phyloP scores from a whole-genome alignment of 1,139 yeast genomes.

The Candida albicans region DNA sequence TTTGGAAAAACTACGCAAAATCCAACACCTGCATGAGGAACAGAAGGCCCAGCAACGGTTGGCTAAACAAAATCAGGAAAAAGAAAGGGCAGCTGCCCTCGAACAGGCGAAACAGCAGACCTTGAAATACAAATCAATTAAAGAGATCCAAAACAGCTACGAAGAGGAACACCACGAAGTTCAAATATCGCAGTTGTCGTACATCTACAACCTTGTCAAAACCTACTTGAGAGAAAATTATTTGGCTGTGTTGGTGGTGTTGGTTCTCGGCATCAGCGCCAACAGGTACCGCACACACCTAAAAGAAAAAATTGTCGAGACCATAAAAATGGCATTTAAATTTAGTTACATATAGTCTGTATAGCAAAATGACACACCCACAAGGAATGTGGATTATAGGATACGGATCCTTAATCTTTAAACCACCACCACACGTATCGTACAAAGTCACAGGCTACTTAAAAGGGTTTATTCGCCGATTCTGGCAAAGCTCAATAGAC shows the following conservation, averaged over 20 bases:
- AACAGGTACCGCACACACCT: conserved; percentile 26
- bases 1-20: conserved; percentile 18
- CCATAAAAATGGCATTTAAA: conserved; percentile 47
- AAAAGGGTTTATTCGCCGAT: conserved; percentile 74
- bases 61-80: conserved; percentile 23
- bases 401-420: conserved; percentile 86
- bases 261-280: conserved; percentile 24
- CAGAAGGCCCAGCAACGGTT: conserved; percentile 22
- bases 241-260: conserved; percentile 26
- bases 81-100: conserved; percentile 14
- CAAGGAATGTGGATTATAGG: conserved; percentile 79
- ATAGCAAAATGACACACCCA: conserved; percentile 13
- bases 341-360: conserved; percentile 35
- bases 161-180: conserved; percentile 7
- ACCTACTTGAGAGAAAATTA: conserved; percentile 31
- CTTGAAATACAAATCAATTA: conserved; percentile 36
- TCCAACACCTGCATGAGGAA: conserved; percentile 19
- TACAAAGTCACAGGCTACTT: conserved; percentile 71
- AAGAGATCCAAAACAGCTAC: conserved; percentile 23
- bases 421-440: conserved; percentile 77
- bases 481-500: conserved; percentile 90
- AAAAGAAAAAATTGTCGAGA: conserved; percentile 35
- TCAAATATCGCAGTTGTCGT: conserved; percentile 13
- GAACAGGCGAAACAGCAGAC: conserved; percentile 26
- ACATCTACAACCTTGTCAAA: conserved; percentile 19